Evolutionary conservation across 257 asterid species (phyloP).

Genomic region (Solanum lycopersicoides): DNA sequence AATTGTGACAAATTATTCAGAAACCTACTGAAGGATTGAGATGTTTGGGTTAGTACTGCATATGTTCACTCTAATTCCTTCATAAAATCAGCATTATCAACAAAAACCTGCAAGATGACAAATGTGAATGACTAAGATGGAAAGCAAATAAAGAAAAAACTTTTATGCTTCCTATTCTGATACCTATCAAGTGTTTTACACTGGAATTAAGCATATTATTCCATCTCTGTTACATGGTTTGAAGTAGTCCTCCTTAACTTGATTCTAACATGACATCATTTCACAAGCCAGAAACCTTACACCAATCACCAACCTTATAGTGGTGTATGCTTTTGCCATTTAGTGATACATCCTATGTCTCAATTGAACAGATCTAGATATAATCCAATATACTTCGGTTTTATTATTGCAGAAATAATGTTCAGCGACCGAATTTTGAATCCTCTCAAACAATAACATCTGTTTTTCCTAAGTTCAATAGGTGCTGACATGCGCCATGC

Average conservation of each 20-base stretch:
- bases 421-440: neutral
- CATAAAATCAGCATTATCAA: slow-evolving; percentile 35
- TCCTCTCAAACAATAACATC: neutral
- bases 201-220: neutral
- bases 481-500: neutral
- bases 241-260: neutral
- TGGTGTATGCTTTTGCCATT: neutral
- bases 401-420: neutral
- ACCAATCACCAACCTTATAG: neutral
- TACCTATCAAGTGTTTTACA: neutral
- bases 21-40: neutral
- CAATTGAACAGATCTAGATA: neutral
- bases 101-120: slow-evolving; percentile 33
- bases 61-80: slow-evolving; percentile 33
- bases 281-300: neutral
- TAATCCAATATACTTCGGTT: neutral
- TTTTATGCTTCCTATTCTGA: neutral
- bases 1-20: neutral
- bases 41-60: neutral
- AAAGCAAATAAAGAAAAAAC: neutral
- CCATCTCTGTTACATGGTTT: neutral
- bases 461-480: neutral
- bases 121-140: neutral
- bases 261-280: neutral
- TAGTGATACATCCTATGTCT: neutral